A percentile compares a stretch with the other conserved stretches of the same genome.
Conservation (phyloP, 345 rosid genomes). For the Psidium guajava region DNA sequence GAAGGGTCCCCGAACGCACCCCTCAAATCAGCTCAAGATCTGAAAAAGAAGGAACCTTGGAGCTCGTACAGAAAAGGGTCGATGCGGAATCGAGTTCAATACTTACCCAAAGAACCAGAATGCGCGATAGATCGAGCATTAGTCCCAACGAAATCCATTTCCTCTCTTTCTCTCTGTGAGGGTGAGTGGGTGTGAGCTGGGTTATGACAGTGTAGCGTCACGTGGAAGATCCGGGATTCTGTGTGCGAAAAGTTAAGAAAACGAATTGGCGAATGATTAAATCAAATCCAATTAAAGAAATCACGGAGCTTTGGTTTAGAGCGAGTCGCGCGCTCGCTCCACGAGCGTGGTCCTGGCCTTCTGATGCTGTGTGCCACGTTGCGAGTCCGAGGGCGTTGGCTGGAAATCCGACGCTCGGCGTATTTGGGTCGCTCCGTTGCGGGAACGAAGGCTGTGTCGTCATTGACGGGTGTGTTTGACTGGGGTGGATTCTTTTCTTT, state of each 20-base stretch:
- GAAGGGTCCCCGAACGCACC: background rate
- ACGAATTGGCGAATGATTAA: background rate
- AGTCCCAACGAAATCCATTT: background rate
- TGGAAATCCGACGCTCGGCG: background rate
- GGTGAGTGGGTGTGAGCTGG: background rate
- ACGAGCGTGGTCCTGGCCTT: background rate
- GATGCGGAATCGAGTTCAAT: background rate
- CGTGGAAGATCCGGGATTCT: background rate
- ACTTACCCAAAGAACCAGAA: background rate
- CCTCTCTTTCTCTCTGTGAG: background rate
- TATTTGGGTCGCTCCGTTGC: background rate
- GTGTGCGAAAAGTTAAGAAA: background rate
- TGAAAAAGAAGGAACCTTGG: background rate
- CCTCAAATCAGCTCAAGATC: background rate
- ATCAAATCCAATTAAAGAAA: too few species aligned
- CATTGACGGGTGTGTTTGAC: background rate
- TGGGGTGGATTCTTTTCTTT: background rate
- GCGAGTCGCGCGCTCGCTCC: background rate
- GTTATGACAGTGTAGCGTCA: background rate
- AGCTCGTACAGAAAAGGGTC: background rate
- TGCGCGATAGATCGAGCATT: background rate
- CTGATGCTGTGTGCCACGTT: background rate
- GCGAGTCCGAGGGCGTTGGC: background rate
- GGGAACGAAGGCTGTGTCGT: background rate
- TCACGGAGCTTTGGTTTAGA: too few species aligned